Evolutionary conservation across 2,329 filamentous ascomycete genomes (phyloP), one percentile per base, ranked within the genome.

Genomic region (Tolypocladium ophioglossoides): DNA sequence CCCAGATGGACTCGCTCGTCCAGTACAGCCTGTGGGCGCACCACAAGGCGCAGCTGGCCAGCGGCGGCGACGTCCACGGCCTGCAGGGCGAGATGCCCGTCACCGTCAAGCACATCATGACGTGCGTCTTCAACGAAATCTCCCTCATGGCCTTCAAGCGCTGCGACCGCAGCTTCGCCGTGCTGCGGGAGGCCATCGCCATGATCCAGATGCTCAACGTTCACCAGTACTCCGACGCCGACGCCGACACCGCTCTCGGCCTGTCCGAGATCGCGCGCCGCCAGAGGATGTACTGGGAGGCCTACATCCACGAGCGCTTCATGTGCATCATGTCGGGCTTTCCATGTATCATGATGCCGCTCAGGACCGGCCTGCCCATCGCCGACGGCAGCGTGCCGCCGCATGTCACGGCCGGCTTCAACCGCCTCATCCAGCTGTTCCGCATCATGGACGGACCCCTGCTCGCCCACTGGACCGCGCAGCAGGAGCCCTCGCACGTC

Each of bases 301-400:
- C 59, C 24, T 62, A 61, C 35, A 61, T 62, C 27, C 61, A 62
- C 52, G 61, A 62, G 61, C 73, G 79, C 18, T 82, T 81, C 60
- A 61, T 78, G n/a, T 74, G 75, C 37, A 74, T 81, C 30, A 67
- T 76, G 4, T 73, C 78, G 40, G 77, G 77, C 46, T 73, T 73
- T 6, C 69, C 71, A 2, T 67, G 68, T 32, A 62, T 66, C 18
- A 61, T 73, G 56, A 59, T 60, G 10, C 66, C 70, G 0, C 65
- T 73, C 8, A 54, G 58, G 18, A 63, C 63, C 1, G 66, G 66
- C 4, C 58, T 67, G 20, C 69, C 68, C 1, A 47, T 62, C 2
- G 38, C 59, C 11, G 72, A 74, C 56, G 53, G 60, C 2, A 63
- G 58, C 24, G 70, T 73, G 18, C 69, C 70, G 0, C 55, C 64